A percentile compares a stretch with the other conserved stretches of the same genome.
These are phyloP conservation scores for Fusarium proliferatum DNA, from an alignment of 2,329 filamentous ascomycete genomes.

Conservation along the genomic window DNA sequence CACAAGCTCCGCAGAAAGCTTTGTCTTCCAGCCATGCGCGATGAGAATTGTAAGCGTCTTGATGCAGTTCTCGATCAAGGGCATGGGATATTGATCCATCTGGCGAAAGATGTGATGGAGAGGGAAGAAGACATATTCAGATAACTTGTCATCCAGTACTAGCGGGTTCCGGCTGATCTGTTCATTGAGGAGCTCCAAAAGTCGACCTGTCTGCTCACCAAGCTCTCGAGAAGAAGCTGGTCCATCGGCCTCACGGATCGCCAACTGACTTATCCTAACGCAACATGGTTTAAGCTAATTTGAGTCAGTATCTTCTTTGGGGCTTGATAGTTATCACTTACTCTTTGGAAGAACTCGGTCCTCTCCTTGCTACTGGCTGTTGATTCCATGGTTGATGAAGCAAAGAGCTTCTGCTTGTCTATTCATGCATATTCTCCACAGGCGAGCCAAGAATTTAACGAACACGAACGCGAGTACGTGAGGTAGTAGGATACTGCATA, in stretches of 20 bases:
- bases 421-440: constrained; percentile 40
- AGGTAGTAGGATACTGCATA: neutral
- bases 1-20: constrained; percentile 76
- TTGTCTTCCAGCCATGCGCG: constrained; percentile 79
- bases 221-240: constrained; percentile 57
- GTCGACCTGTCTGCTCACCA: constrained; percentile 56
- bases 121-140: constrained; percentile 96
- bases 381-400: constrained; percentile 44
- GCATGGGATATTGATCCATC: constrained; percentile 76
- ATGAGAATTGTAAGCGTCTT: constrained; percentile 81
- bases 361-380: constrained; percentile 38
- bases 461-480: constrained; percentile 31
- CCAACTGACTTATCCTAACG: constrained; percentile 68
- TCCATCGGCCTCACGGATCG: constrained; percentile 60
- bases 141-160: constrained; percentile 80
- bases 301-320: constrained; percentile 5
- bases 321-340: constrained; percentile 3
- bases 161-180: constrained; percentile 58
- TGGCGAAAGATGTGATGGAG: constrained; percentile 86
- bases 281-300: constrained; percentile 71
- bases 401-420: constrained; percentile 32
- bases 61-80: constrained; percentile 79
- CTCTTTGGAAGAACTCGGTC: constrained; percentile 49
- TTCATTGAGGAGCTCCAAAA: constrained; percentile 59
- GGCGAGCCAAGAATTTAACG: constrained; percentile 13